A percentile compares a stretch with the other conserved stretches of the same genome.
Evolutionary conservation across 768 basidiomycete genomes (phyloP).

Genomic region (Boletellus sp.): DNA sequence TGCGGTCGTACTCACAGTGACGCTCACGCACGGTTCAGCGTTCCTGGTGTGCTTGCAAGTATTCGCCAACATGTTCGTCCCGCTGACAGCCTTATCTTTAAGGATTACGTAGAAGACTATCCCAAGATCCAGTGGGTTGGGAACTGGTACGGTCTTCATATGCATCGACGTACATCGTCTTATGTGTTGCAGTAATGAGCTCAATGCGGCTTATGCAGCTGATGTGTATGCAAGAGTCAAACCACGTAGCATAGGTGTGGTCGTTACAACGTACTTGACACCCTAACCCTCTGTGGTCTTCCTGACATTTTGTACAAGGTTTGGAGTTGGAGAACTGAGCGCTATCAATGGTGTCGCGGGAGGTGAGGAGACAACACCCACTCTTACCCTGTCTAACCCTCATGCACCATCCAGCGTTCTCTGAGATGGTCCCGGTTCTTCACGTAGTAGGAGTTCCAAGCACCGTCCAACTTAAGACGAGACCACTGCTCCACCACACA

Average conservation of each 20-base stretch:
- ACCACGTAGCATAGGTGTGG: constrained; percentile 62
- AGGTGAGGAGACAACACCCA: constrained; percentile 35
- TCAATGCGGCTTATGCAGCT: constrained; percentile 87
- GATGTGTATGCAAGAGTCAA: constrained; percentile 93
- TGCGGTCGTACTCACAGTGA: background rate
- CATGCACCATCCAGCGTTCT: constrained; percentile 47
- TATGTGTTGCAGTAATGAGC: constrained; percentile 56
- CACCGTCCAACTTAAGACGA: constrained; percentile 64
- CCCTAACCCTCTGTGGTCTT: background rate
- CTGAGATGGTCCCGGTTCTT: constrained; percentile 87
- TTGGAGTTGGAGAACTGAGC: constrained; percentile 91
- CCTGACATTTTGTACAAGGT: constrained; percentile 38
- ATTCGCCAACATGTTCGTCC: background rate
- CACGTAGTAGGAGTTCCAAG: constrained; percentile 85
- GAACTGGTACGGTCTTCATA: constrained; percentile 52
- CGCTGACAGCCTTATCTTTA: background rate
- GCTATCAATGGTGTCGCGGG: constrained; percentile 84
- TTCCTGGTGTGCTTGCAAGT: constrained; percentile 23
- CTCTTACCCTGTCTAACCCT: background rate
- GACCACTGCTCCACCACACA: constrained; percentile 83
- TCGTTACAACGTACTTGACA: constrained; percentile 67
- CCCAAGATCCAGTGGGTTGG: constrained; percentile 81
- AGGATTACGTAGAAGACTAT: constrained; percentile 84
- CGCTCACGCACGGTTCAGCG: constrained; percentile 16
- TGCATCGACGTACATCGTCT: background rate